A percentile compares a stretch with the other conserved stretches of the same genome.
Conservation (phyloP, 176 grass and related monocot species). For the Cenchrus purpureus region DNA sequence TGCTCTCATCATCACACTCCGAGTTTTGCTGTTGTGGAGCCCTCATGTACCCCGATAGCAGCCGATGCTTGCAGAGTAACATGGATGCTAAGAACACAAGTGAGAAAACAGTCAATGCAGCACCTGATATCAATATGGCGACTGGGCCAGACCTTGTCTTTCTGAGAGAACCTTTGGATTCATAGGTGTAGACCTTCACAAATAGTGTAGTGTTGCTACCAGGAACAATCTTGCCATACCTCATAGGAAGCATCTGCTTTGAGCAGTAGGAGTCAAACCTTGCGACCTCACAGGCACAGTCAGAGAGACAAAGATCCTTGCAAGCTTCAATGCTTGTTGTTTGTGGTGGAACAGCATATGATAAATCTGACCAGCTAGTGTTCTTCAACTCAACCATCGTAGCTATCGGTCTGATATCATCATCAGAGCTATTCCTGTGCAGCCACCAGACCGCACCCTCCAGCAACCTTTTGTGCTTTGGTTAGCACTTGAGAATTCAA, state of each 20-base stretch:
- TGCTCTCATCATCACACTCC: conserved; percentile 20
- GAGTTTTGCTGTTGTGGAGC: conserved; percentile 10
- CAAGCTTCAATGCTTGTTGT: conserved; percentile 38
- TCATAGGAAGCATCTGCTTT: conserved; percentile 51
- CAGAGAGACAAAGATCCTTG: conserved; percentile 29
- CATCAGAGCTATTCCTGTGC: conserved; percentile 27
- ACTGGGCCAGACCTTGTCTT: neutral
- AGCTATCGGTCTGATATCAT: neutral
- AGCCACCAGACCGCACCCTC: conserved; percentile 10
- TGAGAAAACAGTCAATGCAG: conserved; percentile 26
- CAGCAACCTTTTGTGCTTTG: conserved; percentile 42
- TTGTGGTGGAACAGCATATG: conserved; percentile 29
- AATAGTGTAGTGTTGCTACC: conserved; percentile 45
- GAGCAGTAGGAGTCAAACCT: conserved; percentile 43
- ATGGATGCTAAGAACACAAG: neutral
- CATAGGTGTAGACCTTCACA: conserved; percentile 49
- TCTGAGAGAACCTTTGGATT: neutral
- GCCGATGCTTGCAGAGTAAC: neutral
- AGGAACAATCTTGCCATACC: conserved; percentile 33
- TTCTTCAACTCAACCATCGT: conserved; percentile 48
- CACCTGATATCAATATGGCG: conserved; percentile 43
- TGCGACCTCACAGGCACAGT: conserved; percentile 42
- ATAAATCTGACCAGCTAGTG: conserved; percentile 34
- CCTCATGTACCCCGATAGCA: conserved; percentile 13
- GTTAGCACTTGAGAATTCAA: conserved; percentile 38